Percentiles rank a stretch among this genome's conserved stretches.
phyloP scores from a whole-genome alignment of 306 rosid species.

The Cucurbita pepo region DNA sequence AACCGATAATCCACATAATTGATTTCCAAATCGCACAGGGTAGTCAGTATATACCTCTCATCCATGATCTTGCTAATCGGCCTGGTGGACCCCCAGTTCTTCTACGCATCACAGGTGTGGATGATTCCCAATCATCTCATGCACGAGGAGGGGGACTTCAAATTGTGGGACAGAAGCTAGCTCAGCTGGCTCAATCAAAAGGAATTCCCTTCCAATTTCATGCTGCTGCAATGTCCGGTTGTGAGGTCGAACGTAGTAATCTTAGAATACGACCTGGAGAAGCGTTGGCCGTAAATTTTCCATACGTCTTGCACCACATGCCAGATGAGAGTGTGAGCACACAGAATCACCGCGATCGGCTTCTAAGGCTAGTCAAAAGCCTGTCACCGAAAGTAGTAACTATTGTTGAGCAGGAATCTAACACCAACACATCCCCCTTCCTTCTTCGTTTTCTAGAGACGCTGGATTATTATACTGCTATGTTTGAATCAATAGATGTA shows the following conservation, averaged over 20 bases:
- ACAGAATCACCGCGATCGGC: constrained; percentile 66
- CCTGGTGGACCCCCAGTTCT: constrained; percentile 41
- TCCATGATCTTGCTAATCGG: constrained; percentile 39
- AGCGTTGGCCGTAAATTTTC: constrained; percentile 66
- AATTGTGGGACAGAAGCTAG: constrained; percentile 39
- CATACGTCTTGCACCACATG: constrained; percentile 78
- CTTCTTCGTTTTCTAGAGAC: constrained; percentile 54
- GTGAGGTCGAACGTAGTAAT: constrained; percentile 32
- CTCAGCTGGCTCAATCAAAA: constrained; percentile 20
- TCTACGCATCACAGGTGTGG: constrained; percentile 65
- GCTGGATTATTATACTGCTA: constrained; percentile 49
- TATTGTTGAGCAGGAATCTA: constrained; percentile 84
- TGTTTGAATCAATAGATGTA: constrained; percentile 80
- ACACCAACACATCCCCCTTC: constrained; percentile 91
- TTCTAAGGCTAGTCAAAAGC: constrained; percentile 61
- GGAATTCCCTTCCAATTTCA: constrained; percentile 65
- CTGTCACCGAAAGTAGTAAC: constrained; percentile 69
- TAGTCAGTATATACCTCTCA: constrained; percentile 51
- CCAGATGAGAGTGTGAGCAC: constrained; percentile 97
- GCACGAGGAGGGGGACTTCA: constrained; percentile 93
- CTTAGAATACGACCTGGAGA: constrained; percentile 42
- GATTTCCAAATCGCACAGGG: constrained; percentile 98
- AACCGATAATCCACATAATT: constrained; percentile 60
- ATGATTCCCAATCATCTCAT: constrained; percentile 65
- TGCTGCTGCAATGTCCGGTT: constrained; percentile 60